Percentiles rank a stretch among this genome's conserved stretches.
Evolutionary conservation across 1,284 basidiomycete genomes (phyloP).

Genomic region (Mycena citricolor): DNA sequence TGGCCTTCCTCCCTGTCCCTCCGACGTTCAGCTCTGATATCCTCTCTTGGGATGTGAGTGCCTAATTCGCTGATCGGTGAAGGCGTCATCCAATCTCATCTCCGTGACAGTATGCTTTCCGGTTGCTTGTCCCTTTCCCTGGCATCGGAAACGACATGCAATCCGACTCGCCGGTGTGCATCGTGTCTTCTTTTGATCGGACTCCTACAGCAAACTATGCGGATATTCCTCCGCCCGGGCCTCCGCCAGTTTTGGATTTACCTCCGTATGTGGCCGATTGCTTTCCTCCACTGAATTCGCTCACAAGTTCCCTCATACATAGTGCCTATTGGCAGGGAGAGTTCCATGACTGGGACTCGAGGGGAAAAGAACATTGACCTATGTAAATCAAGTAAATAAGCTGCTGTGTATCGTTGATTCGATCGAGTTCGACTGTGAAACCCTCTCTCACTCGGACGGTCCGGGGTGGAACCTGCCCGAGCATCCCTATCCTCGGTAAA

Average conservation of each 20-base stretch:
- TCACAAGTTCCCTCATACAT: neutral
- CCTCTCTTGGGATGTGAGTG: constrained; percentile 16
- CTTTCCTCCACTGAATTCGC: neutral
- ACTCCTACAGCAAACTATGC: constrained; percentile 1
- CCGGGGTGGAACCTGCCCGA: too few relatives aligned
- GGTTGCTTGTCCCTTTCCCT: constrained; percentile 7
- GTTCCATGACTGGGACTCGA: constrained; percentile 16
- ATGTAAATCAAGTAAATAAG: too few relatives aligned
- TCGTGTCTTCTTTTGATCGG: constrained; percentile 15
- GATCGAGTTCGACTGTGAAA: too few relatives aligned
- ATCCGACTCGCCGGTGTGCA: constrained; percentile 6
- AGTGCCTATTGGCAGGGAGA: constrained; percentile 12
- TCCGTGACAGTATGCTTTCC: constrained; percentile 10
- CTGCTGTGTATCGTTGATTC: too few relatives aligned
- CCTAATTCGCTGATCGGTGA: neutral
- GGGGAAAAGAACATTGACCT: too few relatives aligned
- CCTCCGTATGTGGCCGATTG: constrained; percentile 9
- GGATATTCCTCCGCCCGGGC: constrained; percentile 7
- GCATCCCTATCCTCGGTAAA: too few relatives aligned
- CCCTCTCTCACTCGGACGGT: too few relatives aligned
- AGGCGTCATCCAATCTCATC: neutral
- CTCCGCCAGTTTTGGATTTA: constrained; percentile 8
- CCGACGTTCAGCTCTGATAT: constrained; percentile 2
- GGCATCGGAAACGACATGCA: constrained; percentile 14
- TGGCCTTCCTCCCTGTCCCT: constrained; percentile 9